phyloP scores from a whole-genome alignment of 352 stramenopile species.

The Elongisporangium undulatum region DNA sequence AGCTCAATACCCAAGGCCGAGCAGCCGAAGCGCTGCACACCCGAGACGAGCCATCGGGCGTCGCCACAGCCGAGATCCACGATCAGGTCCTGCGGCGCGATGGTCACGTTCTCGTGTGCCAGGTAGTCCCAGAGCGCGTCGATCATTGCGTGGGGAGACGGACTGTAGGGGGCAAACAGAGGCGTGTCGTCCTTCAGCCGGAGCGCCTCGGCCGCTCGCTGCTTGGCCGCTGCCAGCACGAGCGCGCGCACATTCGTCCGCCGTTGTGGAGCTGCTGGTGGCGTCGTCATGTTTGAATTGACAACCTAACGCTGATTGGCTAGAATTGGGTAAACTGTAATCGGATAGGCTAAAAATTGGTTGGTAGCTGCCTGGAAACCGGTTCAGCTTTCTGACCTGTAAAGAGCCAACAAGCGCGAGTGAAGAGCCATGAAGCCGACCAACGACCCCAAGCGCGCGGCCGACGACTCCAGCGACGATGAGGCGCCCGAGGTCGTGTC shows the following conservation, averaged over 20 bases:
- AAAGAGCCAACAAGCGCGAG: background rate
- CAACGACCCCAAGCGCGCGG: constrained; percentile 20
- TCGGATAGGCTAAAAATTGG: constrained; percentile 25
- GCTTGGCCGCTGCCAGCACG: constrained; percentile 61
- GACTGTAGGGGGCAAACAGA: constrained; percentile 76
- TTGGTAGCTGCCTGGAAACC: constrained; percentile 28
- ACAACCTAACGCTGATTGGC: background rate
- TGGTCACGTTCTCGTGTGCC: constrained; percentile 5
- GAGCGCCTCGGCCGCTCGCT: constrained; percentile 37
- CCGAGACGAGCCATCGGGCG: constrained; percentile 71
- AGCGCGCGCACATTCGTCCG: constrained; percentile 42
- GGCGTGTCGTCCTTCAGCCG: constrained; percentile 17
- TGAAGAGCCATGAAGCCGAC: constrained; percentile 11
- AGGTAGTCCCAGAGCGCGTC: constrained; percentile 60
- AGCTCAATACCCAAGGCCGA: constrained; percentile 69
- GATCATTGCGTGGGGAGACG: constrained; percentile 52
- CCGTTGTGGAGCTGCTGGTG: constrained; percentile 2
- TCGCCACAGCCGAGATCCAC: constrained; percentile 83
- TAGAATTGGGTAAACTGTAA: background rate
- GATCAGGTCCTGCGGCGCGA: constrained; percentile 44
- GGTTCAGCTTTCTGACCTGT: background rate
- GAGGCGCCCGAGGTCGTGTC: constrained; percentile 76
- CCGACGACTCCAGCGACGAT: constrained; percentile 48
- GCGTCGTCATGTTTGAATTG: constrained; percentile 10
- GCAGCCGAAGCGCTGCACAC: constrained; percentile 51